phyloP scores from a whole-genome alignment of 805 yeast genomes.

The Wickerhamiella shivajii region DNA sequence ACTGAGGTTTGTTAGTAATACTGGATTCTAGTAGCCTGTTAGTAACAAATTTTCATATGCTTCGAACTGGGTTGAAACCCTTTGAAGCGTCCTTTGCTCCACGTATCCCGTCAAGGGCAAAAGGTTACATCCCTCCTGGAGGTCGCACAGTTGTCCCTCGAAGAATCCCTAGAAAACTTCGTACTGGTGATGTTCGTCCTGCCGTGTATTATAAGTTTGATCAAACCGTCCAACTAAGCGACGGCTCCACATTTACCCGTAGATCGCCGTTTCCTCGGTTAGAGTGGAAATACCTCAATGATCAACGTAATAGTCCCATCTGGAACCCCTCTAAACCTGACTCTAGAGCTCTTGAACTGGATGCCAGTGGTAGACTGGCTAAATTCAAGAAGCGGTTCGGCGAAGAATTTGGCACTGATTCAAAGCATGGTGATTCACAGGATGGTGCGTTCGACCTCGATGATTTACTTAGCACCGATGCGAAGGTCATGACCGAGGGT shows the following conservation, averaged over 20 bases:
- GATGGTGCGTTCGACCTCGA: slow-evolving; percentile 15
- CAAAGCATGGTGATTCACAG: slow-evolving; percentile 1
- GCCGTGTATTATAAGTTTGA: slow-evolving; percentile 86
- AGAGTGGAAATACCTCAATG: slow-evolving; percentile 72
- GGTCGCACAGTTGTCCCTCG: slow-evolving; percentile 16
- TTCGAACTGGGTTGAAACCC: no score
- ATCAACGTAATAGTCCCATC: slow-evolving; percentile 70
- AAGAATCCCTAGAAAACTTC: slow-evolving; percentile 21
- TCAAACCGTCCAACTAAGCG: slow-evolving; percentile 77
- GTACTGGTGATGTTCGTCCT: slow-evolving; percentile 74
- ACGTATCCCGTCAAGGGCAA: no score
- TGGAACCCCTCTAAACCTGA: slow-evolving; percentile 87
- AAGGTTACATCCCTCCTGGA: slow-evolving; percentile 20
- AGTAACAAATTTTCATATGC: no score
- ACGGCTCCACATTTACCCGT: slow-evolving; percentile 79
- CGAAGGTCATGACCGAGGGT: slow-evolving; percentile 18
- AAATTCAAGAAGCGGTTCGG: slow-evolving; percentile 25
- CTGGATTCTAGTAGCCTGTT: no score
- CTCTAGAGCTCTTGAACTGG: slow-evolving; percentile 58
- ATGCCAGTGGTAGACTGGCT: slow-evolving; percentile 62
- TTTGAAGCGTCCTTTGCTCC: no score
- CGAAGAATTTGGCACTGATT: slow-evolving; percentile 8
- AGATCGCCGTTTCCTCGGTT: slow-evolving; percentile 78
- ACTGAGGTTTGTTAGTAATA: no score
- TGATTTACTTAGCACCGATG: slow-evolving; percentile 17